phyloP scores from a whole-genome alignment of 1,284 basidiomycete species.

The Rugosomyces carneus region DNA sequence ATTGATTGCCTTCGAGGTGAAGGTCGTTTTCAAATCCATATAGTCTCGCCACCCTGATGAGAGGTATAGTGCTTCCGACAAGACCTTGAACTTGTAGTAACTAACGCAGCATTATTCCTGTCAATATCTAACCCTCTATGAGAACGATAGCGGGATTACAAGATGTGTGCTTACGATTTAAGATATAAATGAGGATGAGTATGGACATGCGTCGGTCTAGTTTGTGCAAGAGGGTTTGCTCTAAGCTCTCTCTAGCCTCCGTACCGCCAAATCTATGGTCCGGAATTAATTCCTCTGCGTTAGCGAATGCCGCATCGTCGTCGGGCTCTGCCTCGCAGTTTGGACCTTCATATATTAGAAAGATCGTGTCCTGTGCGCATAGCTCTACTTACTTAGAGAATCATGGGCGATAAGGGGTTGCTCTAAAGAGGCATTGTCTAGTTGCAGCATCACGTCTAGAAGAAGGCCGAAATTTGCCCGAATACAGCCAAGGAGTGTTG shows the following conservation, averaged over 20 bases:
- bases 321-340: neutral
- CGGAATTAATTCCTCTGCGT: slow-evolving; percentile 16
- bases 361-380: neutral
- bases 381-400: slow-evolving; percentile 4
- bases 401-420: slow-evolving; percentile 12
- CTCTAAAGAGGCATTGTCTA: slow-evolving; percentile 1
- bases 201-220: slow-evolving; percentile 44
- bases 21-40: slow-evolving; percentile 62
- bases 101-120: slow-evolving; percentile 60
- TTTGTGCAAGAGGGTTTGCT: slow-evolving; percentile 43
- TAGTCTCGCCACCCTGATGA: slow-evolving; percentile 36
- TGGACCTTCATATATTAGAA: too few relatives aligned
- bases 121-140: slow-evolving; percentile 45
- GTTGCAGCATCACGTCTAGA: neutral
- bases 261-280: slow-evolving; percentile 39
- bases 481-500: neutral
- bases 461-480: neutral
- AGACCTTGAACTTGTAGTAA: slow-evolving; percentile 2
- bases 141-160: neutral
- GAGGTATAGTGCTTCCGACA: neutral
- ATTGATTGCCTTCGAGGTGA: slow-evolving; percentile 46
- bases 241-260: slow-evolving; percentile 36
- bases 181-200: slow-evolving; percentile 46
- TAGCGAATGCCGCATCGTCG: neutral
- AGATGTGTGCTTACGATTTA: slow-evolving; percentile 42